Base-by-base conservation (phyloP, 2,329 filamentous ascomycete genomes). In the Lasiodiplodia sp. region DNA sequence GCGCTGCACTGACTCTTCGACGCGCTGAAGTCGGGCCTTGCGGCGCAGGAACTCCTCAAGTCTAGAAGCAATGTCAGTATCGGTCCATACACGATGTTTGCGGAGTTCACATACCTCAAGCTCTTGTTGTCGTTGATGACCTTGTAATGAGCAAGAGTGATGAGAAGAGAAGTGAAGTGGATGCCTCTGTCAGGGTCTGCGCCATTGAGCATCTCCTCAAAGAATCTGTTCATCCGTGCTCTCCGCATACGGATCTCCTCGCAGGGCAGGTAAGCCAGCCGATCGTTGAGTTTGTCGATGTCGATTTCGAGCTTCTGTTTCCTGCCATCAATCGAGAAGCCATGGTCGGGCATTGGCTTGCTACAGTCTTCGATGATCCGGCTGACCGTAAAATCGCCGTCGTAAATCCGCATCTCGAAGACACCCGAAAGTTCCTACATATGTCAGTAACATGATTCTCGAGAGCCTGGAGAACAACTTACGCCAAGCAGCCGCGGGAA, bases 41-140 rank as follows among this genome's bases (percentile, higher is more conserved):
- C 96, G 93, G 69, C 95, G 91, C 68, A 99, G 82, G 79, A 97
- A 99, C 77, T 99, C 96, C 75, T 99, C 96, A 2, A 99, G 87
- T 70, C 93, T 93, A 49, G 6, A 37, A 6, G 0, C 8, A 14
- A 2, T 56, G 51, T 67, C n/a, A 56, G 18, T 21, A 3, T 11
- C 16, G n/a, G 5, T 28, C 4, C 2, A 12, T n/a, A 2, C 1
- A 58, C 2, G 12, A 14, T 8, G 18, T 7, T 10, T 18, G 14
- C 7, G 18, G n/a, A 21, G 3, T 52, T 49, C 25, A 53, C 73
- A 77, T 83, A 92, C 90, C 87, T 91, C 76, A 99, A 83, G 80
- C 94, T 97, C 85, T 97, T 97, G 83, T 91, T 97, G 80, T 99
- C 96, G 73, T 91, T 97, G 78, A 99, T 99, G 76, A 99, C 94